phyloP scores from a whole-genome alignment of 2,329 filamentous ascomycete species.

The Colletotrichum lentis region DNA sequence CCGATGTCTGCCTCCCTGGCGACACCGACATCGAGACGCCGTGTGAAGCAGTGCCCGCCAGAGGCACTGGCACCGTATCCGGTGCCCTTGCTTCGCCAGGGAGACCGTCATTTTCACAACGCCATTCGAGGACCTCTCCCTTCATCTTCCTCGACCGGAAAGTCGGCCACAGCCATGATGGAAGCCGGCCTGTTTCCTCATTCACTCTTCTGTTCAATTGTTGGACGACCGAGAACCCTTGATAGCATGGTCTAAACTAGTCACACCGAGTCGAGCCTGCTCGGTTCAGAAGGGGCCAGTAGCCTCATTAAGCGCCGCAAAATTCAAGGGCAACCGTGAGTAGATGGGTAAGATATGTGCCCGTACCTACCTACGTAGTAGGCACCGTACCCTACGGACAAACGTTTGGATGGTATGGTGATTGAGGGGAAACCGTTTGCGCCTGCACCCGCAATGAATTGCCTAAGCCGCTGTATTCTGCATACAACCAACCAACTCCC shows the following conservation, averaged over 20 bases:
- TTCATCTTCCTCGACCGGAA: not conserved
- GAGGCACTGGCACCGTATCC: not conserved
- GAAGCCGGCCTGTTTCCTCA: not conserved
- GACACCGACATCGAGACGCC: not conserved
- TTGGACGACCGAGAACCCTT: not conserved
- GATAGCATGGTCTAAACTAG: not conserved
- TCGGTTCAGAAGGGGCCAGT: not conserved
- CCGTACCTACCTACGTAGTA: too few relatives aligned
- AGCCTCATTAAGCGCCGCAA: not conserved
- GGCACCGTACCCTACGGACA: not conserved
- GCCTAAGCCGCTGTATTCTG: not conserved
- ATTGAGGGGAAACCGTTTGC: not conserved
- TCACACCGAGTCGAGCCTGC: conserved; percentile 1
- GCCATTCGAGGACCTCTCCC: not conserved
- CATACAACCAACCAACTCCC: too few relatives aligned
- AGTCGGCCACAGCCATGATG: not conserved
- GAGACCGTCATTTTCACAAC: not conserved
- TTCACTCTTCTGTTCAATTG: too few relatives aligned
- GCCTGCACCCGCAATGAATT: not conserved
- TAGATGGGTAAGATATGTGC: too few relatives aligned
- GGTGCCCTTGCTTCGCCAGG: not conserved
- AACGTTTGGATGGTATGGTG: not conserved
- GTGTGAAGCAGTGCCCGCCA: not conserved
- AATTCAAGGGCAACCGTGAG: not conserved
- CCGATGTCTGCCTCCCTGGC: not conserved